Base-by-base conservation (phyloP, 1,284 basidiomycete genomes). In the Leccinum variabile region DNA sequence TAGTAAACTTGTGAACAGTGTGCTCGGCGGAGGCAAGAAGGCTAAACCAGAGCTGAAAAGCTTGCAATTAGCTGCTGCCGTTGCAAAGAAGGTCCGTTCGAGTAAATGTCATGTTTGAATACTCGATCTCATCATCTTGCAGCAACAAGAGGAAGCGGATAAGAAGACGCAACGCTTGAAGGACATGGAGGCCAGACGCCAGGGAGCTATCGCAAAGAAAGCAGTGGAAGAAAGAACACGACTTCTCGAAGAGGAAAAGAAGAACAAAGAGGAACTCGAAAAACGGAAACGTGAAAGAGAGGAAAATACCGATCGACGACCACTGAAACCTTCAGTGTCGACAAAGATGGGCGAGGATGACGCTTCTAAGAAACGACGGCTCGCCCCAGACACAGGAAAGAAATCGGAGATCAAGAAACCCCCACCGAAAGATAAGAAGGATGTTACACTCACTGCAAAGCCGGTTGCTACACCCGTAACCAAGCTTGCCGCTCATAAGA, bases 81-180 rank as follows among this genome's bases (percentile, higher is more conserved):
- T 87, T 5, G 92, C 91, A 2, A 94, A 92, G 80, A 94, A 90
- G 88, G 94, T 94, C 39, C 33, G 77, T 63, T 39, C 7, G 14
- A 60, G 54, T 32, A 62, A 52, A 10, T 28, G 30, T 44, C 55
- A 32, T 3, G 44, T 56, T 53, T 37, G 35, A 3, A 28, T 54
- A 2, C 5, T 22, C 28, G 50, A 57, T 11, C 63, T 68, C n/a
- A 74, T 54, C 13, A 32, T 25, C 9, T 16, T 54, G 54, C 53
- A 96, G 93, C 92, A 95, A 82, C 90, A 95, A 80, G 91, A 90
- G 65, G 91, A 92, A 69, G 82, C 83, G 41, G 91, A 93, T 65
- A 92, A 90, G 77, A 94, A 92, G 74, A 85, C 83, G 1, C 79
- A 82, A 3, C 79, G 90, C 28, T 77, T 90, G 64, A 91, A 88